Evolutionary conservation across 805 yeast species (phyloP), one percentile per base, ranked within the genome.

Genomic region (Yueomyces sp.): DNA sequence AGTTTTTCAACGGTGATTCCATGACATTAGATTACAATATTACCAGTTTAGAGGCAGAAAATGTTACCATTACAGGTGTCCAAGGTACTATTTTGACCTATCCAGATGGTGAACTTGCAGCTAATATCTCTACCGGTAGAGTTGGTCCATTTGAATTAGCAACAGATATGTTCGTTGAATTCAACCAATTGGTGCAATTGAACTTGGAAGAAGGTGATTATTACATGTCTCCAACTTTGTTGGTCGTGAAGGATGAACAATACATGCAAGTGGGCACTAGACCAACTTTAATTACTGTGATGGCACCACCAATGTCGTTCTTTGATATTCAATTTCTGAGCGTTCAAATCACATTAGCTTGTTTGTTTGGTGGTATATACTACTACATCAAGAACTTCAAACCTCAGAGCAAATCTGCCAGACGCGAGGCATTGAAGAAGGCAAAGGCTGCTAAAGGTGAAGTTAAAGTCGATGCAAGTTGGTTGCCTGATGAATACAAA

Each of bases 251-350:
- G 53, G 65, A 73, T 33, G 72, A 73, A 6, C 62, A 72, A 42
- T 57, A 78, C 51, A 71, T 75, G 63, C 65, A 68, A 49, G 66
- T 82, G 37, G 76, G 77, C 42, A 71, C 81, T 29, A 68, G 73
- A 54, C 73, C 77, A 42, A 79, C 76, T 54, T 63, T 79, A 46
- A 65, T 83, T 39, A 59, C 67, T 27, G 73, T 87, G 45, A 62
- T 62, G 8, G 95, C 86, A 53, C 73, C 72, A 36, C 72, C 79
- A 45, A 66, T 87, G 52, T 80, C 94, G 0, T 49, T 79, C 43
- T 78, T 81, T 64, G 76, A 83, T 57, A 92, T 88, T 11, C 77
- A 79, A 62, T 73, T 86, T 55, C 56, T 85, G 46, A 59, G 82
- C 34, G 72, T 82, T 50, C 81, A 78, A 57, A 42, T 76, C 12